phyloP scores from a whole-genome alignment of 495 filamentous ascomycete genomes.

The Hypoxylon perforatum region DNA sequence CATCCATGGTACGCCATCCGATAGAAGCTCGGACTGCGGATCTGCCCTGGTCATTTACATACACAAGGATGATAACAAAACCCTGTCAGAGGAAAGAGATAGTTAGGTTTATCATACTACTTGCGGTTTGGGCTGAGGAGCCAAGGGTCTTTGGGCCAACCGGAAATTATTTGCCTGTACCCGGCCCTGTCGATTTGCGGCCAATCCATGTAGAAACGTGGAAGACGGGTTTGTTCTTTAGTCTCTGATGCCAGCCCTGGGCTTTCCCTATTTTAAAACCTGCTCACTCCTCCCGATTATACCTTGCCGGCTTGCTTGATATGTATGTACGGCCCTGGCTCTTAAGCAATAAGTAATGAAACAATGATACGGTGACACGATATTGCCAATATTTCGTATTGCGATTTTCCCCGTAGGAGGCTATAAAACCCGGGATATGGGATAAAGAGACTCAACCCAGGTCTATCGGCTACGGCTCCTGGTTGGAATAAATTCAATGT shows the following conservation, averaged over 20 bases:
- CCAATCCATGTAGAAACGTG: constrained; percentile 42
- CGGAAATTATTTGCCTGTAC: constrained; percentile 37
- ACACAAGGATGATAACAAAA: background rate
- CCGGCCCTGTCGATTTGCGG: constrained; percentile 32
- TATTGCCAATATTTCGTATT: constrained; percentile 1
- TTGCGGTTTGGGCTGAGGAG: constrained; percentile 24
- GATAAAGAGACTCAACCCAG: too few relatives aligned
- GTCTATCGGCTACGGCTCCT: too few relatives aligned
- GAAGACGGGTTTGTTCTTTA: constrained; percentile 25
- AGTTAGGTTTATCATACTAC: constrained; percentile 17
- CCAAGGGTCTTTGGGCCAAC: constrained; percentile 32
- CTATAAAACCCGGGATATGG: background rate
- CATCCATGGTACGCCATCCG: constrained; percentile 1
- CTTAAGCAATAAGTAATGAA: background rate
- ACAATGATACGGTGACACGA: background rate
- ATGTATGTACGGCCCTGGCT: background rate
- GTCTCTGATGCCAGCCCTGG: constrained; percentile 25
- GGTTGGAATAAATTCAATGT: background rate
- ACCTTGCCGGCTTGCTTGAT: constrained; percentile 7
- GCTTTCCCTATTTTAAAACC: constrained; percentile 13
- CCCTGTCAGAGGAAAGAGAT: constrained; percentile 8
- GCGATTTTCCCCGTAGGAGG: background rate
- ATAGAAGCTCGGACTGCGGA: constrained; percentile 1
- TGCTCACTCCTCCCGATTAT: constrained; percentile 18
- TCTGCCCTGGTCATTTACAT: constrained; percentile 1